A percentile compares a stretch with the other conserved stretches of the same genome.
Conservation (phyloP, 176 grass and related monocot species). For the Carex parvula region DNA sequence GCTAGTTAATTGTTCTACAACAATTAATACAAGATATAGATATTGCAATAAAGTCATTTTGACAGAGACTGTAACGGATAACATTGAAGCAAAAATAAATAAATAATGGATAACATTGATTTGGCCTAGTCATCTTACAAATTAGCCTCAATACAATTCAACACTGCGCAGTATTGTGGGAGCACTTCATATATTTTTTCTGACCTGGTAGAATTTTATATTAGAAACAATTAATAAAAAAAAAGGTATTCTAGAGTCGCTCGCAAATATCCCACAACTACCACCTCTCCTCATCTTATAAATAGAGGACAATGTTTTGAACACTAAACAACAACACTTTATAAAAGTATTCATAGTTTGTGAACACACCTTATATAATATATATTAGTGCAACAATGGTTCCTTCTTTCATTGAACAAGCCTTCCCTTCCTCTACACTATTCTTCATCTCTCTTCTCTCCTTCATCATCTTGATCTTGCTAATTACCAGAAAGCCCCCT, state of each 20-base stretch:
- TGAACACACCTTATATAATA: background rate
- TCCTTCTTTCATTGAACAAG: background rate
- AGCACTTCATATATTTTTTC: background rate
- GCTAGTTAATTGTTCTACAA: too few relatives aligned
- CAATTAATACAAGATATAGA: too few relatives aligned
- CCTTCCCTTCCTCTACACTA: background rate
- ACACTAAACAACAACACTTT: background rate
- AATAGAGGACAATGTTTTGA: background rate
- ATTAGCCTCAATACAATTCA: background rate
- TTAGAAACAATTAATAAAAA: background rate
- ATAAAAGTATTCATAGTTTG: background rate
- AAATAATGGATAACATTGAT: too few relatives aligned
- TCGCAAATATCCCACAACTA: background rate
- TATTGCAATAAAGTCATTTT: too few relatives aligned
- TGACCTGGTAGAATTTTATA: background rate
- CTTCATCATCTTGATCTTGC: background rate
- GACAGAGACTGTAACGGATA: too few relatives aligned
- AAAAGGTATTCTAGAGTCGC: background rate
- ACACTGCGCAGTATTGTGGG: background rate
- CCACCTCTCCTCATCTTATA: slow-evolving; percentile 1
- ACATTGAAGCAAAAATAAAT: too few relatives aligned
- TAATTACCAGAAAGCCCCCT: background rate
- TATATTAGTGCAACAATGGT: background rate
- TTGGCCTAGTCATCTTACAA: too few relatives aligned
- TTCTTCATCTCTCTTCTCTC: slow-evolving; percentile 1